Conservation (phyloP, 495 filamentous ascomycete genomes). For the Aspergillus campestris region DNA sequence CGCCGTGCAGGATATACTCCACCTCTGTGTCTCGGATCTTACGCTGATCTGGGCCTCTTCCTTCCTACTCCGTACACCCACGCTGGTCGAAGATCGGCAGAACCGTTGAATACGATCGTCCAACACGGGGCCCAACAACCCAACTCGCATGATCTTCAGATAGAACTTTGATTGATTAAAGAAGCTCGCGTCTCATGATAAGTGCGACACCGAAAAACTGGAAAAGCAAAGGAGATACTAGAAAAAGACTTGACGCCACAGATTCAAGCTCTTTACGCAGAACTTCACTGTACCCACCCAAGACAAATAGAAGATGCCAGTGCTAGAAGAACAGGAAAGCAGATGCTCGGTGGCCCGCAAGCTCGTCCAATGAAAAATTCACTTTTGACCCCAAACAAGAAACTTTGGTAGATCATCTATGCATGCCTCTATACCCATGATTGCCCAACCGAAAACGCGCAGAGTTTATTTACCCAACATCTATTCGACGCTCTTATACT, state of each 20-base stretch:
- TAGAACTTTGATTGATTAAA: too few species aligned
- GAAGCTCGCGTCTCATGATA: slow-evolving; percentile 2
- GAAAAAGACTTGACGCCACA: slow-evolving; percentile 6
- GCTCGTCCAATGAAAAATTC: slow-evolving; percentile 4
- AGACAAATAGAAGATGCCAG: background rate
- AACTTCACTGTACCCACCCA: too few species aligned
- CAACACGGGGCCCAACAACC: too few species aligned
- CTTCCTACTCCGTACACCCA: too few species aligned
- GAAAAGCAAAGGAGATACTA: background rate
- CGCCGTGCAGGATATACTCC: too few species aligned
- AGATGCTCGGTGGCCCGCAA: background rate
- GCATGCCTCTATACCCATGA: slow-evolving; percentile 19
- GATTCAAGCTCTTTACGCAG: background rate
- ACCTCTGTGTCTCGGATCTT: too few species aligned
- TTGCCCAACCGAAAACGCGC: slow-evolving; percentile 5
- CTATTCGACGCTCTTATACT: slow-evolving; percentile 47
- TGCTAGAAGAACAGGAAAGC: background rate
- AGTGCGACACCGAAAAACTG: slow-evolving; percentile 1
- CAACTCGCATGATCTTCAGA: too few species aligned
- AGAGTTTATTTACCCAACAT: slow-evolving; percentile 7
- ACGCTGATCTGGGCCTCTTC: too few species aligned
- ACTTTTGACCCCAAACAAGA: slow-evolving; percentile 11
- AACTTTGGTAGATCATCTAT: slow-evolving; percentile 14
- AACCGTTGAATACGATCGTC: too few species aligned
- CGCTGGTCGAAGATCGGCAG: too few species aligned